Base-by-base conservation (phyloP, 352 stramenopile species). In the Halophytophthora polymorphica region DNA sequence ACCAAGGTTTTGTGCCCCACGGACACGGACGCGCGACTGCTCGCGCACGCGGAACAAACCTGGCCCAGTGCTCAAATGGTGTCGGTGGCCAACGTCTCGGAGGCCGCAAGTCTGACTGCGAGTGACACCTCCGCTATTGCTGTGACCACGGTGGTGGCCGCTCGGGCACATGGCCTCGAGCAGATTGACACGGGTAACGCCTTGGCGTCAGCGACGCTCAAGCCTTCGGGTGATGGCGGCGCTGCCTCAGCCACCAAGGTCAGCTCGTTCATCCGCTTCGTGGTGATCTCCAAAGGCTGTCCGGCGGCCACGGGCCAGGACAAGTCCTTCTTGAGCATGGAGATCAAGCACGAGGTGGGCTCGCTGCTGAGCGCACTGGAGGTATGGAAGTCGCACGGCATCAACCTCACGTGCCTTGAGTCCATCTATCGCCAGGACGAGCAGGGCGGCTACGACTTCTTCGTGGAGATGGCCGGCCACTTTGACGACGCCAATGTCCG, bases 271-370 rank as follows among this genome's bases (percentile, higher is more conserved):
- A 74, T 88, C 48, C 83, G 83, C 51, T 92, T 94, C 41, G 58
- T 88, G 11, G 65, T 92, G 33, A 64, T 94, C 34, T 85, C 79
- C 2, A 88, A 88, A 51, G 64, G 61, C 12, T 88, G 66, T 38
- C 73, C 69, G 31, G 71, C 75, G 11, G 61, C 82, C 11, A 93
- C 78, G 1, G 83, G 83, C 14, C 66, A 84, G 21, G 83, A 94
- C 66, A 94, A 94, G 60, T 87, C 83, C 25, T 90, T 77, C 39
- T 58, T 93, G 43, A 87, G 83, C 39, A 90, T 94, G 80, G 73
- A 76, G 48, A 84, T 96, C 43, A 88, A 83, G 65, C 83, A 96
- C 68, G 68, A 94, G 66, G 83, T 93, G n/a, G 86, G 86, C 25
- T 93, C 83, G 35, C 58, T 96, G 31, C 57, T 96, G 13, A 80